These are phyloP conservation scores for Colletotrichum zoysiae DNA, from an alignment of 2,329 filamentous ascomycete genomes.

Conservation along the genomic window DNA sequence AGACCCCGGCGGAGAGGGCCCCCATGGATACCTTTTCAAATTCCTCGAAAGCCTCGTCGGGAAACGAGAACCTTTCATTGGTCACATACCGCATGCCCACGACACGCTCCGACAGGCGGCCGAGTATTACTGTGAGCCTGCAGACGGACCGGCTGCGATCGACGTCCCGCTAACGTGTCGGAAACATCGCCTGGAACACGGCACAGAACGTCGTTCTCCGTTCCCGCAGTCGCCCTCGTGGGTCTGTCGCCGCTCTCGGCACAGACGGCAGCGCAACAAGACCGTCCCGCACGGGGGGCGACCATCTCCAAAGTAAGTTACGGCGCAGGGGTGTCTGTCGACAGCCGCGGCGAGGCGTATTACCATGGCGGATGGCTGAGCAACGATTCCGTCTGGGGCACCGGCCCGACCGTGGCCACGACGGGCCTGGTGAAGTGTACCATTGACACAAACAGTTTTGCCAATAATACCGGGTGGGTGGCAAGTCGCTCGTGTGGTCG, in stretches of 20 bases:
- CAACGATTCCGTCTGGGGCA: conserved; percentile 65
- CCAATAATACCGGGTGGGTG: conserved; percentile 61
- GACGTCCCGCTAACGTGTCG: not conserved
- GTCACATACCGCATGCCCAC: not conserved
- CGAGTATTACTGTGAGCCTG: conserved; percentile 8
- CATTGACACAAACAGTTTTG: conserved; percentile 64
- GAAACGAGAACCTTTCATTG: not conserved
- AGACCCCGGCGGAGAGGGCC: not conserved
- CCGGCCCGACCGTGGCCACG: conserved; percentile 60
- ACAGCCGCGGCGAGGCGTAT: conserved; percentile 67
- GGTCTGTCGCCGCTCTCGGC: conserved; percentile 23
- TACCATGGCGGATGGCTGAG: conserved; percentile 74
- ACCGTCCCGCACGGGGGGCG: conserved; percentile 53
- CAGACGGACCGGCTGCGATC: conserved; percentile 17
- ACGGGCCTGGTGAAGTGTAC: conserved; percentile 68
- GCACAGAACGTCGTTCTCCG: not conserved
- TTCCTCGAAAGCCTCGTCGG: not conserved
- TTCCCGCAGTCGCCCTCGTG: conserved; percentile 2
- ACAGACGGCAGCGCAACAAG: conserved; percentile 52
- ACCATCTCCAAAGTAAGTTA: conserved; percentile 63
- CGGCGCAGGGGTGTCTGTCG: conserved; percentile 68
- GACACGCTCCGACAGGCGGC: conserved; percentile 11
- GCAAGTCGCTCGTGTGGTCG: too few species aligned
- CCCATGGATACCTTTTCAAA: not conserved
- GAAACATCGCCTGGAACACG: not conserved